Evolutionary conservation across 1,284 basidiomycete genomes (phyloP), one percentile per base, ranked within the genome.

Genomic region (Sphaerobolus stellatus): DNA sequence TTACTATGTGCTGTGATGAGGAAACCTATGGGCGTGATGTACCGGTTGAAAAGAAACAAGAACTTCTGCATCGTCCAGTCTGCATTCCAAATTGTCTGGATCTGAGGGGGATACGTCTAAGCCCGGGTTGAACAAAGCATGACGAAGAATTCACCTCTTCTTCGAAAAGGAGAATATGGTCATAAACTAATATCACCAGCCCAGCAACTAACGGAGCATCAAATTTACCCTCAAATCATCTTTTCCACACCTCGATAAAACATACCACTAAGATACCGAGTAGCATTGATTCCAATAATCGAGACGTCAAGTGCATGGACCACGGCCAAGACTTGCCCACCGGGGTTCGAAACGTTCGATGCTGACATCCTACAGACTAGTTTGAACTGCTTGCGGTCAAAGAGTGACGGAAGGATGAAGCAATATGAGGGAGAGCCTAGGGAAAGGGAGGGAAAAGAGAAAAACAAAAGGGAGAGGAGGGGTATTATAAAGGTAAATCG

Each of bases 1-100:
- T 20, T 29, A 54, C 52, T 27, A 27, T 48, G 36, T 7, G 24
- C 24, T 20, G 36, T 29, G 31, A 54, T 4, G n/a, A 54, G 8
- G 14, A 54, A 20, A 8, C 2, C 18, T 28, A 28, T 14, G 13
- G 45, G 52, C 20, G 28, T 25, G 2, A 24, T 7, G 28, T 54
- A 54, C 24, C 52, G 30, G 30, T 54, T 54, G 13, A 54, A n/a
- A 20, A 54, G 29, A 30, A 54, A 54, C n/a, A 48, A 11, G 30
- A 36, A n/a, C 28, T 54, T 54, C 13, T n/a, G n/a, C 13, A n/a
- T 33, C 14, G 36, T 47, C 44, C 45, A 34, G 31, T 24, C 24
- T 18, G 52, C 52, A 16, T 3, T 14, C 52, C 52, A 54, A 20
- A 54, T 36, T 2, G 36, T 24, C 8, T 4, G 22, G 11, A 36